Conservation (phyloP, 805 yeast species). For the Candida mattraensis region DNA sequence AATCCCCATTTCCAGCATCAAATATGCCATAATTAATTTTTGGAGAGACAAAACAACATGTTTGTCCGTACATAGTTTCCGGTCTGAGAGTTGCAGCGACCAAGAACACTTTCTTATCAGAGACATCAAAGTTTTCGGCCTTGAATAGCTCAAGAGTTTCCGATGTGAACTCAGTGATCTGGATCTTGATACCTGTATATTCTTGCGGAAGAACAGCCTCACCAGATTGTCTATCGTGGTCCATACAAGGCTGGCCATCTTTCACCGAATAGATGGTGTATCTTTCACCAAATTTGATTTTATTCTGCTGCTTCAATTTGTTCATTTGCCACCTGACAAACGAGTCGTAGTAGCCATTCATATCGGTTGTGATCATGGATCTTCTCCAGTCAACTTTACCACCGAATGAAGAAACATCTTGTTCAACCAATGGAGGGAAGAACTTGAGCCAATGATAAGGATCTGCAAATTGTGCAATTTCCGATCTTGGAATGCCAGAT, state of each 20-base stretch:
- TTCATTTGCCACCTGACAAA: slow-evolving; percentile 97
- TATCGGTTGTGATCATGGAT: slow-evolving; percentile 91
- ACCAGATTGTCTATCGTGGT: slow-evolving; percentile 95
- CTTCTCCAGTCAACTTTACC: slow-evolving; percentile 98
- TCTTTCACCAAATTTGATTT: slow-evolving; percentile 97
- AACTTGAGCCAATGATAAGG: slow-evolving; percentile 86
- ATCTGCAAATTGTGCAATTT: slow-evolving; percentile 85
- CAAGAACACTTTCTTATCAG: slow-evolving; percentile 67
- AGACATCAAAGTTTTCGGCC: slow-evolving; percentile 45
- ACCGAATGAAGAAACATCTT: slow-evolving; percentile 79
- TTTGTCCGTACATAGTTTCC: slow-evolving; percentile 98
- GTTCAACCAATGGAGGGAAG: slow-evolving; percentile 88
- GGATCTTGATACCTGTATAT: slow-evolving; percentile 89
- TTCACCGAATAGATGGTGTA: slow-evolving; percentile 95
- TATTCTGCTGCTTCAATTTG: slow-evolving; percentile 77
- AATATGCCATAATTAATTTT: slow-evolving; percentile 89
- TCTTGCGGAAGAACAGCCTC: slow-evolving; percentile 98
- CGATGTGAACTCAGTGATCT: slow-evolving; percentile 57
- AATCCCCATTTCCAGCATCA: slow-evolving; percentile 75
- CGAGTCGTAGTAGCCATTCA: slow-evolving; percentile 91
- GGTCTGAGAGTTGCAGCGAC: slow-evolving; percentile 98
- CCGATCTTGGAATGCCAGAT: slow-evolving; percentile 82
- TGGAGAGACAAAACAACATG: slow-evolving; percentile 97
- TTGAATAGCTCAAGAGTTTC: slow-evolving; percentile 56
- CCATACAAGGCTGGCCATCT: slow-evolving; percentile 99